Base-by-base conservation (phyloP, 257 asterid genomes). In the Nicotiana noctiflora region DNA sequence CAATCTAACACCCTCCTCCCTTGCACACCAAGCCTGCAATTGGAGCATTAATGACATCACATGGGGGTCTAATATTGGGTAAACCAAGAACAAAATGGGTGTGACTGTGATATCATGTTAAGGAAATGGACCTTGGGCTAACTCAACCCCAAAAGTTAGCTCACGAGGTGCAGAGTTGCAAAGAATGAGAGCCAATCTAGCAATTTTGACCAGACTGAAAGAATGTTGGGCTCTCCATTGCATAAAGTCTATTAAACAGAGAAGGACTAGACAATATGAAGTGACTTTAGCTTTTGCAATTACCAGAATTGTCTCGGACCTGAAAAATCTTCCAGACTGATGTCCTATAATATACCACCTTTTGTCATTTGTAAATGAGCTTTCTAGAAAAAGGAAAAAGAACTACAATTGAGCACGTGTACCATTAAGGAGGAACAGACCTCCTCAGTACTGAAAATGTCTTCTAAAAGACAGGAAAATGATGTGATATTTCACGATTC, bases 291-390 rank as follows among this genome's bases (percentile, higher is more conserved):
- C 19, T 70, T 70, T 70, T 56, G 34, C 77, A 44, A 21, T 70
- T 5, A 70, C 19, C 57, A 68, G 77, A 68, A 44, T 49, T 44
- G 57, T 44, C 34, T 40, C 59, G 21, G 46, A 6, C 59, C 27
- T 25, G 27, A 25, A 1, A 25, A 98, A 57, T 98, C 98, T 83
- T 91, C 31, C 53, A 9, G 29, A 67, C 31, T 19, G 76, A 68
- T 68, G 76, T 40, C 51, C 32, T 68, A 40, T 25, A 37, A 37
- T 10, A 67, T n/a, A 37, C 29, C 55, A 40, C 56, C 27, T 37
- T 68, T 68, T 19, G 31, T 68, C 31, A 68, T 40, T 68, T 68
- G n/a, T 49, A 19, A 37, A 34, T 66, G 29, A 10, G 14, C 44
- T 40, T 21, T 40, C 56, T 15, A 68, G 53, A 40, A 40, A 68